These are phyloP conservation scores for Chionographis japonica DNA, from an alignment of 106 monocot genomes.

Conservation along the genomic window DNA sequence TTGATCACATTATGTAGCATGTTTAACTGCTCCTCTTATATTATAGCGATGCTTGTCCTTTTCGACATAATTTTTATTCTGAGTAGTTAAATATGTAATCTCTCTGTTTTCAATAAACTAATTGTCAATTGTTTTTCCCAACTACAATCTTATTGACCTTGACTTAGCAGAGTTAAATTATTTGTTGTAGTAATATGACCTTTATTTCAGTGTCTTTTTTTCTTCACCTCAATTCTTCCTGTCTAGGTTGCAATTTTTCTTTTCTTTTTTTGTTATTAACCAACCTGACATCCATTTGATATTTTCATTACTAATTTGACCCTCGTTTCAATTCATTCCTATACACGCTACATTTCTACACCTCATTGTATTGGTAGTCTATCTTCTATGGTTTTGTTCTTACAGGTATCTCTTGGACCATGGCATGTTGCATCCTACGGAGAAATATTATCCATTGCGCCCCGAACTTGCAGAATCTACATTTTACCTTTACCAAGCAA, in stretches of 20 bases:
- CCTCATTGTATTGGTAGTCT: not conserved
- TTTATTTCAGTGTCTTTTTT: no score
- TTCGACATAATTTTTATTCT: no score
- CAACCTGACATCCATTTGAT: not conserved
- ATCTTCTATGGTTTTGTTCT: not conserved
- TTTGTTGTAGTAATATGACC: no score
- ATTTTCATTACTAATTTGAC: no score
- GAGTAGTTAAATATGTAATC: no score
- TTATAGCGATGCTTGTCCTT: no score
- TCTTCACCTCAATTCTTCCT: not conserved
- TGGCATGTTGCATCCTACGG: conserved; percentile 82
- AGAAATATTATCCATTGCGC: conserved; percentile 93
- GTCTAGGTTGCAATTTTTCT: not conserved
- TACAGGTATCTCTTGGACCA: conserved; percentile 80
- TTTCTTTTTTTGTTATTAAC: not conserved
- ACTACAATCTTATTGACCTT: no score
- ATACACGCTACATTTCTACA: conserved; percentile 1
- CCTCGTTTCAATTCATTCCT: not conserved
- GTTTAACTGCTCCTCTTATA: no score
- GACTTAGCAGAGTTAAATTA: no score
- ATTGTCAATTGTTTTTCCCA: no score
- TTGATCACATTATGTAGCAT: no score
- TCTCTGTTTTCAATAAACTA: no score
- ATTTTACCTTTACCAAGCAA: conserved; percentile 90
- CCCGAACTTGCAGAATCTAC: conserved; percentile 96